Percentiles rank a stretch among this genome's conserved stretches.
Evolutionary conservation across 805 yeast genomes (phyloP).

Genomic region (Saccharomycopsis lassenensis): DNA sequence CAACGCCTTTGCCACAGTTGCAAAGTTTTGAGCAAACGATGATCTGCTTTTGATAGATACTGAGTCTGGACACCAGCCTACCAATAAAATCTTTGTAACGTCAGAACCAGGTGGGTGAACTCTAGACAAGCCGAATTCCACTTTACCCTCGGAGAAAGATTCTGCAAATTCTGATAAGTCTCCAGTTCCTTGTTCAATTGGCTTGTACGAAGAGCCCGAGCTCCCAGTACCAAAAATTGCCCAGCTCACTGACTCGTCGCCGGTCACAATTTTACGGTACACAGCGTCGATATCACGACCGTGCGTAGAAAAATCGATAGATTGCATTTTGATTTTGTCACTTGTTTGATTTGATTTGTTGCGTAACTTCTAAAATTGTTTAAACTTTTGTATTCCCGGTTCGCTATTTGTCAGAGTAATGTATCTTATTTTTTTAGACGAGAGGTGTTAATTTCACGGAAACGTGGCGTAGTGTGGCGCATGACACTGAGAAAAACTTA

Average conservation of each 20-base stretch:
- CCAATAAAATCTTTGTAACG: constrained; percentile 68
- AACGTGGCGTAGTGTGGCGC: no score
- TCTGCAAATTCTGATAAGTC: constrained; percentile 68
- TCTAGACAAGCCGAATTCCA: constrained; percentile 84
- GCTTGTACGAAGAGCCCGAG: constrained; percentile 33
- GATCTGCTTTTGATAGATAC: constrained; percentile 72
- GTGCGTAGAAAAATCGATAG: constrained; percentile 47
- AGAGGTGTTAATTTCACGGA: no score
- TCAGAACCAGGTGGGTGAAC: constrained; percentile 88
- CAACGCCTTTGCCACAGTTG: constrained; percentile 58
- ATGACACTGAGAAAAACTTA: no score
- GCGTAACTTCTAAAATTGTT: no score
- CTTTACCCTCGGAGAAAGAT: constrained; percentile 64
- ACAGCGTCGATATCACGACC: constrained; percentile 64
- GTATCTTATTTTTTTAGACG: no score
- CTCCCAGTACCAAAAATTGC: constrained; percentile 70
- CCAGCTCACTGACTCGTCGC: constrained; percentile 61
- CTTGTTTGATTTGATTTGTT: no score
- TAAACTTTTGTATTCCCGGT: no score
- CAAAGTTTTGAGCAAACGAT: constrained; percentile 68
- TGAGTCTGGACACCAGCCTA: constrained; percentile 98
- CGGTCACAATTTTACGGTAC: constrained; percentile 71
- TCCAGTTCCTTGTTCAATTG: constrained; percentile 45
- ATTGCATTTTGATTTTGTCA: constrained; percentile 14
- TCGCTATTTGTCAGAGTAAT: no score